These are phyloP conservation scores for Selaginella tamariscina DNA, from an alignment of 75 land plant genomes.

Conservation along the genomic window DNA sequence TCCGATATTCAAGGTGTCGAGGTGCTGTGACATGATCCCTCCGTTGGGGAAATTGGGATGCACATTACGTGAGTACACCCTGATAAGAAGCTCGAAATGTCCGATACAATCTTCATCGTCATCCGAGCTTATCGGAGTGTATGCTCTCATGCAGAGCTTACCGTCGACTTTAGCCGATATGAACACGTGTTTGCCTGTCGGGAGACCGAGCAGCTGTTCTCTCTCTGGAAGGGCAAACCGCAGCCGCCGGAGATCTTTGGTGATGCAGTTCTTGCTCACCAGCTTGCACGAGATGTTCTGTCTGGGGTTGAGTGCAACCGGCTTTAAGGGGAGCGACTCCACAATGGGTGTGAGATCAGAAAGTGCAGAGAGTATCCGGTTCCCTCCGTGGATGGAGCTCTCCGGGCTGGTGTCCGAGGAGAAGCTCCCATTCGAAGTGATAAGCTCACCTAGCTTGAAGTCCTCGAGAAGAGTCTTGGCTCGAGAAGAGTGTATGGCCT, in stretches of 20 bases:
- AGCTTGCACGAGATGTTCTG: conserved; percentile 54
- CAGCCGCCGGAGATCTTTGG: conserved; percentile 49
- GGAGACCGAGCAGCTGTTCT: conserved; percentile 59
- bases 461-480: conserved; percentile 74
- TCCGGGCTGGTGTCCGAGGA: conserved; percentile 39
- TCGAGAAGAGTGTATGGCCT: conserved; percentile 83
- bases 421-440: conserved; percentile 25
- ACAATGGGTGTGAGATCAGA: conserved; percentile 22
- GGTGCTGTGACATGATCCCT: conserved; percentile 71
- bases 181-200: conserved; percentile 80
- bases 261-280: conserved; percentile 30
- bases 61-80: conserved; percentile 53
- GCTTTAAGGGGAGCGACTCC: conserved; percentile 13
- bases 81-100: conserved; percentile 62
- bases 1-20: conserved; percentile 44
- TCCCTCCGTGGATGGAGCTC: conserved; percentile 28
- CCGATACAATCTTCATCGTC: conserved; percentile 52
- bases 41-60: conserved; percentile 69
- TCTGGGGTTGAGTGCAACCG: conserved; percentile 36
- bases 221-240: conserved; percentile 53
- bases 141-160: conserved; percentile 87
- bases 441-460: conserved; percentile 65
- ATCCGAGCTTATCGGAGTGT: conserved; percentile 62
- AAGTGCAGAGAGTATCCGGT: conserved; percentile 14
- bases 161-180: conserved; percentile 53